phyloP scores from a whole-genome alignment of 306 rosid genomes.

The Cucurbita argyrosperma region DNA sequence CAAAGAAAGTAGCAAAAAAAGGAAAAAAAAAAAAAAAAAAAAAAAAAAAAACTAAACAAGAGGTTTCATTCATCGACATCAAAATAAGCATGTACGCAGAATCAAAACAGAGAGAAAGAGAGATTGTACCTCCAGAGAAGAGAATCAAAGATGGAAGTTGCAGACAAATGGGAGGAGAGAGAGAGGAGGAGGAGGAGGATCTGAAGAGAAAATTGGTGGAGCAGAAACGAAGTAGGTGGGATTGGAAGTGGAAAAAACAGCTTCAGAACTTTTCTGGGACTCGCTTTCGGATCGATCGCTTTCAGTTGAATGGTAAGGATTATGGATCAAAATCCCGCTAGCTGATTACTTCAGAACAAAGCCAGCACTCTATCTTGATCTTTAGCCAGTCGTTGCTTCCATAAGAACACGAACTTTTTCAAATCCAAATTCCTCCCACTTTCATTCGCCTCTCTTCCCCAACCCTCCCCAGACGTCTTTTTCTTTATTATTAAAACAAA shows the following conservation, averaged over 20 bases:
- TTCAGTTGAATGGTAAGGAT: neutral
- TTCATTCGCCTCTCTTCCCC: neutral
- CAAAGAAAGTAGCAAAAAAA: neutral
- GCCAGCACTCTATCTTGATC: neutral
- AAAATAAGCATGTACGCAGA: neutral
- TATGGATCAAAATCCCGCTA: neutral
- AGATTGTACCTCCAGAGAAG: neutral
- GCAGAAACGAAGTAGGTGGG: neutral
- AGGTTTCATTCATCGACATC: neutral
- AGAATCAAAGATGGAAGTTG: constrained; percentile 5
- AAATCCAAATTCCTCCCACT: neutral
- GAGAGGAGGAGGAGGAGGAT: neutral
- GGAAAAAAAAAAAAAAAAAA: neutral
- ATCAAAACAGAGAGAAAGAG: neutral
- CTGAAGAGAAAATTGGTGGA: neutral
- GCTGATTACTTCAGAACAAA: neutral
- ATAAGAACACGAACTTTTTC: neutral
- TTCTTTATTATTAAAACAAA: neutral
- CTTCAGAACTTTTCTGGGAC: neutral
- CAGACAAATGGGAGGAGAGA: neutral
- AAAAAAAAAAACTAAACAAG: neutral
- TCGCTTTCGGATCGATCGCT: constrained; percentile 8
- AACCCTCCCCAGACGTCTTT: neutral
- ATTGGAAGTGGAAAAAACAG: neutral
- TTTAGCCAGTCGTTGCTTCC: neutral